A percentile compares a stretch with the other conserved stretches of the same genome.
Conservation (phyloP, 2,329 filamentous ascomycete genomes). For the Fusarium xyrophilum region DNA sequence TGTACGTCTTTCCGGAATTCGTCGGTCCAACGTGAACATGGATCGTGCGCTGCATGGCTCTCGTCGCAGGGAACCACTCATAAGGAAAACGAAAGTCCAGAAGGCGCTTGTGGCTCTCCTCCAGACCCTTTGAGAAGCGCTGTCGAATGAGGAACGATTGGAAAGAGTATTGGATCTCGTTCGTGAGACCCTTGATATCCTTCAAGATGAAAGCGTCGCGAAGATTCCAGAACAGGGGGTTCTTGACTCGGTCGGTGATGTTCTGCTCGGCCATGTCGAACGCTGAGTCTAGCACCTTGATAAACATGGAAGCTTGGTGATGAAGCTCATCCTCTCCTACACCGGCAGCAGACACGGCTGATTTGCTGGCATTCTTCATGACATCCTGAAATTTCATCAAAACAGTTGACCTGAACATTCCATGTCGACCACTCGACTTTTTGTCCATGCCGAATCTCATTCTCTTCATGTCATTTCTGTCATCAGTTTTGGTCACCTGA, state of each 20-base stretch:
- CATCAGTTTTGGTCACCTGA: conserved; percentile 40
- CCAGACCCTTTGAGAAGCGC: conserved; percentile 62
- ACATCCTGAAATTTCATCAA: conserved; percentile 48
- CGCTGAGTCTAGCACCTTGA: conserved; percentile 52
- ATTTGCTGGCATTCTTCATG: conserved; percentile 39
- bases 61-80: conserved; percentile 90
- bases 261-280: conserved; percentile 54
- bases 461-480: conserved; percentile 46
- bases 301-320: conserved; percentile 55
- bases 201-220: conserved; percentile 64
- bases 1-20: conserved; percentile 98
- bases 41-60: conserved; percentile 79
- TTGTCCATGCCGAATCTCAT: conserved; percentile 39
- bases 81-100: conserved; percentile 87
- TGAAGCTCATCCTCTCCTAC: conserved; percentile 52
- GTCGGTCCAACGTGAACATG: conserved; percentile 96
- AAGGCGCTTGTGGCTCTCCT: conserved; percentile 67
- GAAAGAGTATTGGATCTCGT: conserved; percentile 72
- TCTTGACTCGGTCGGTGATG: conserved; percentile 50
- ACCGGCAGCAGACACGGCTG: conserved; percentile 37
- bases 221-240: conserved; percentile 65
- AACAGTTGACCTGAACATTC: conserved; percentile 46
- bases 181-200: conserved; percentile 58
- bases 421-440: conserved; percentile 42
- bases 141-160: conserved; percentile 67